Evolutionary conservation across 805 yeast genomes (phyloP), one percentile per base, ranked within the genome.

Genomic region (Candida arabinofermentans): DNA sequence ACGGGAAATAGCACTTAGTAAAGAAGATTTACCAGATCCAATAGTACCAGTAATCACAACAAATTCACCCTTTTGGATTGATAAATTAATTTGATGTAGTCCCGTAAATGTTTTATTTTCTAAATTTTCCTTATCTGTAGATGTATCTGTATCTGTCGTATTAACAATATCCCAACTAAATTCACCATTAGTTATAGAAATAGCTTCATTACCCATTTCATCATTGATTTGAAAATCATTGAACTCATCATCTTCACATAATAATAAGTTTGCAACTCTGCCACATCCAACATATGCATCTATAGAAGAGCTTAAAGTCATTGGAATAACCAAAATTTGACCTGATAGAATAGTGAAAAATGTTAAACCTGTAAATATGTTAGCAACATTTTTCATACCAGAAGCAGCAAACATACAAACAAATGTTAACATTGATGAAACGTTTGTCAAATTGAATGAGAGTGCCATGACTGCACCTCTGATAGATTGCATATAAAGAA

Each of bases 1-100:
- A 1, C 95, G 93, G 3, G 82, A 70, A 37, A 87, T 67, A 0
- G 93, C 88, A 47, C 72, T 71, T 30, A 87, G 64, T 17, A 87
- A 64, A 0, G 93, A 82, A 0, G 90, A 69, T 55, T 87, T 87
- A 41, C 96, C 96, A 3, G 87, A 72, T 2, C 96, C 96, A 54
- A 87, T 83, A 1, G 81, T 61, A 14, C 96, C 96, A 0, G 90
- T 83, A 21, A 86, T 71, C 40, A 83, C 81, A 12, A 86, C 64
- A 36, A 89, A 75, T 53, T 86, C 93, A 13, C 85, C 85, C 42
- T 74, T 75, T 19, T 33, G 12, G 13, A 33, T n/a, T 10, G 35
- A 21, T 13, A 33, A 6, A 17, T 33, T 33, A 8, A 33, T 33
- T 4, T 33, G 13, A 8, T 33, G 26, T 21, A 33, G n/a, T 8